Base-by-base conservation (phyloP, 2,329 filamentous ascomycete species). In the Lecanoromycetidae sp. region DNA sequence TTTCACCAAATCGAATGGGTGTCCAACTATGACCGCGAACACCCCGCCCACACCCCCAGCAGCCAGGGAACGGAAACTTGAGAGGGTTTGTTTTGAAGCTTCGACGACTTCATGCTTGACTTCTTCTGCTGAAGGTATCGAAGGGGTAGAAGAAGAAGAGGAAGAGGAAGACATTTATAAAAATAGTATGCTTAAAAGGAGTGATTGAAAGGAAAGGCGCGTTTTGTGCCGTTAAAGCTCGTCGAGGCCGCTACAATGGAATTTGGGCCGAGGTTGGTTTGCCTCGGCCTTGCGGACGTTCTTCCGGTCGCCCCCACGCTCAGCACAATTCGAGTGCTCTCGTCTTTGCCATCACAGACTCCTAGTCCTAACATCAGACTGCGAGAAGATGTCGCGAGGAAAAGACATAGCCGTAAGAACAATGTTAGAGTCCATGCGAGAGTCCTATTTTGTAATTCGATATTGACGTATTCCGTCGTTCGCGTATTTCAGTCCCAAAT, bases 1-100 rank as follows among this genome's bases (percentile, higher is more conserved):
- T 71, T 98, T 98, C 65, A 96, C 90, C 57, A 98, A 74, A 64
- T 98, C 91, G 63, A 98, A 98, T 8, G 91, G 91, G 66, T 98
- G 91, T 48, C 91, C 84, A 50, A 96, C 88, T 34, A 98, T 64
- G 46, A 98, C 91, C 48, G 91, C 90, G 70, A 86, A 96, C 39
- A 98, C 67, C 58, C 91, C 91, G 57, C 91, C 91, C 51, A 94
- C 93, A 53, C 87, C 91, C 58, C 91, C 91, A 6, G 90, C 90
- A 7, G 75, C 81, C 43, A 98, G 76, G 34, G 90, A 91, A 51
- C 90, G 82, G 54, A 94, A 65, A 63, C 77, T 78, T 46, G 78
- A 74, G 38, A 81, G 60, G 1, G 75, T 74, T 39, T 68, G 68
- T 56, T 75, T 75, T 7, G 69, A 65, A 3, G 69, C 71, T 34